Percentiles rank a stretch among this genome's conserved stretches.
These are phyloP conservation scores for Raffaelea ambrosiae DNA, from an alignment of 2,329 filamentous ascomycete species.

Conservation along the genomic window DNA sequence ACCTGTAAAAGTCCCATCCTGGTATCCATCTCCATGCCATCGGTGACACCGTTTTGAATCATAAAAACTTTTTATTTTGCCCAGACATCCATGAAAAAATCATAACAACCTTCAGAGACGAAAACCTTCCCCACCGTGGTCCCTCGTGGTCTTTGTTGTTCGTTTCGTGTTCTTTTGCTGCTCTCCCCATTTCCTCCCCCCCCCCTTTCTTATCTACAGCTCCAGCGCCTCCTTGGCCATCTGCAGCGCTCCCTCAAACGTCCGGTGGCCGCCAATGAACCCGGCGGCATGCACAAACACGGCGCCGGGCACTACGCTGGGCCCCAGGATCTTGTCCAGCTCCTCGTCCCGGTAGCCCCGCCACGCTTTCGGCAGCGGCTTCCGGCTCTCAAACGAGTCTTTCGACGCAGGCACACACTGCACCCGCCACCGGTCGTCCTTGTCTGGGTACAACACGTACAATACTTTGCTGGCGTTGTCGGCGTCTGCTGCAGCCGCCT, in stretches of 20 bases:
- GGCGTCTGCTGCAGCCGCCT: conserved; percentile 31
- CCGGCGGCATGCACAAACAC: conserved; percentile 92
- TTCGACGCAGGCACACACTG: conserved; percentile 81
- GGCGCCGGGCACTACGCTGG: conserved; percentile 64
- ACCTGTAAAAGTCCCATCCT: too few species aligned
- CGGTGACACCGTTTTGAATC: too few species aligned
- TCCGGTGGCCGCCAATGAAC: conserved; percentile 94
- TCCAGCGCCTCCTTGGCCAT: conserved; percentile 74
- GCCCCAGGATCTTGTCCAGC: conserved; percentile 60
- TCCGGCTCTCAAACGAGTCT: conserved; percentile 85
- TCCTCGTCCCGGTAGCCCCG: conserved; percentile 82
- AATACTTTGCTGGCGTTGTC: conserved; percentile 71
- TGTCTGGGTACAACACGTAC: conserved; percentile 73
- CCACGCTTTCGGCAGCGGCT: conserved; percentile 85
- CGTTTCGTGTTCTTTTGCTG: background rate
- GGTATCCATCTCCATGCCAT: too few species aligned
- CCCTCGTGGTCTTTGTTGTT: background rate
- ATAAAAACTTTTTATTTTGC: too few species aligned
- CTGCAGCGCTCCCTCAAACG: conserved; percentile 74
- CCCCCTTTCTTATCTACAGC: conserved; percentile 18
- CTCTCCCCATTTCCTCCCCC: background rate
- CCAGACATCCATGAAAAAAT: too few species aligned
- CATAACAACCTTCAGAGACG: too few species aligned
- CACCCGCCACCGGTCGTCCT: conserved; percentile 86
- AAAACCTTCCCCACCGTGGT: too few species aligned